Evolutionary conservation across 1,284 basidiomycete species (phyloP), one percentile per base, ranked within the genome.

Genomic region (Fomitopsis betulina): DNA sequence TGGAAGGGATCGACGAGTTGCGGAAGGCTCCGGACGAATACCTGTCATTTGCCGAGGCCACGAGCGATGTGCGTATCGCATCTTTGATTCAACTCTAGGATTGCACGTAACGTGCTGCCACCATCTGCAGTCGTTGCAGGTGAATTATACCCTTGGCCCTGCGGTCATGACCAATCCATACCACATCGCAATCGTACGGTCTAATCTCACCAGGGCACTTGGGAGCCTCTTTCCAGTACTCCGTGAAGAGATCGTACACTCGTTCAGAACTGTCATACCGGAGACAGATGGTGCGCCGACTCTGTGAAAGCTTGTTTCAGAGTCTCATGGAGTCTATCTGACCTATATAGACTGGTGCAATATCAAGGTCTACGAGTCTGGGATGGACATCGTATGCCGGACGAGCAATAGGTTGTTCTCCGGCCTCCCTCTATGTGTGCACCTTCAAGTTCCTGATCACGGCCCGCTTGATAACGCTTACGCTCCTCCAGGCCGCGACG

Each of bases 321-420:
- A 6, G 33, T 25, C 19, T n/a, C 23, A 54, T 43, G 10, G 3
- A n/a, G 10, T 33, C 23, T 10, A 3, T n/a, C 27, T 54, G 25
- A 32, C 52, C 27, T 8, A 30, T 10, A 66, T 63, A 7, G 67
- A 66, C 47, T 56, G 66, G 37, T 60, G 65, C 19, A 67, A 60
- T 21, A 56, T 75, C 23, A 58, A 65, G 40, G 66, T 67, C 27
- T 68, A 70, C 56, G 57, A 63, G 58, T 62, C 67, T 58, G 65
- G 68, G 42, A 67, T 69, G 67, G 67, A 68, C 52, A 67, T 73
- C 43, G 71, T 75, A 55, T 73, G 72, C 62, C 73, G 76, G 63
- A 66, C 67, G 57, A 75, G 70, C 54, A 80, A 75, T 58, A 75
- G 78, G 35, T 59, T 75, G 30, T 80, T 81, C 56, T 76, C 80